These are phyloP conservation scores for Fagopyrum tataricum DNA, from an alignment of 148 eudicot genomes.

Conservation along the genomic window DNA sequence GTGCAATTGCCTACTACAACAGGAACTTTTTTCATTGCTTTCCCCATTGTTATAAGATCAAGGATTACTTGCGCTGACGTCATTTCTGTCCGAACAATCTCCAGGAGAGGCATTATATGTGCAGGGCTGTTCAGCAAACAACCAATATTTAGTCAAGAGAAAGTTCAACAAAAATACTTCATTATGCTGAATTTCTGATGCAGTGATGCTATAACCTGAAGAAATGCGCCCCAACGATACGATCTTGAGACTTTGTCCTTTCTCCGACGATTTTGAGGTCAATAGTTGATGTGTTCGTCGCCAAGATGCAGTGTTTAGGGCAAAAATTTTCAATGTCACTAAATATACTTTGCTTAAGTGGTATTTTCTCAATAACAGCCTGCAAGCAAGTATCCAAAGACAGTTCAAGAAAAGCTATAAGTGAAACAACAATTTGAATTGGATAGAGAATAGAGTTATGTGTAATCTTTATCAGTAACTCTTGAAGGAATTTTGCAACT, in stretches of 20 bases:
- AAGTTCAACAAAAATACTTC: not conserved
- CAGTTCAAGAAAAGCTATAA: not conserved
- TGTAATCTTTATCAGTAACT: too few species aligned
- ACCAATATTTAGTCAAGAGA: constrained; percentile 6
- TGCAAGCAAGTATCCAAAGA: constrained; percentile 21
- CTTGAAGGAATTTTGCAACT: too few species aligned
- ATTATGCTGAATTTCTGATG: not conserved
- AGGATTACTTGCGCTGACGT: constrained; percentile 88
- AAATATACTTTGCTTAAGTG: constrained; percentile 74
- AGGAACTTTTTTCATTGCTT: constrained; percentile 78
- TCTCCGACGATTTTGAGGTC: constrained; percentile 75
- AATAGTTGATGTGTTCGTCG: constrained; percentile 87
- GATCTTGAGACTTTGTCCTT: constrained; percentile 65
- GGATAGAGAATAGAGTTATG: not conserved
- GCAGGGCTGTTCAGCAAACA: constrained; percentile 71
- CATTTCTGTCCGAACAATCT: constrained; percentile 79
- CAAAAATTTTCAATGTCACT: constrained; percentile 80
- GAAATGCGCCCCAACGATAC: constrained; percentile 92
- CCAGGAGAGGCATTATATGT: constrained; percentile 90
- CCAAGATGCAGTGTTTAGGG: constrained; percentile 92
- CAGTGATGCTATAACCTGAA: constrained; percentile 52
- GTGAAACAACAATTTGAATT: not conserved
- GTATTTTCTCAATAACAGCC: constrained; percentile 83
- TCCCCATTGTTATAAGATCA: constrained; percentile 79
- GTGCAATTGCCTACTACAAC: constrained; percentile 96